Evolutionary conservation across 148 eudicot species (phyloP), one percentile per base, ranked within the genome.

Genomic region (Vaccinium darrowii): DNA sequence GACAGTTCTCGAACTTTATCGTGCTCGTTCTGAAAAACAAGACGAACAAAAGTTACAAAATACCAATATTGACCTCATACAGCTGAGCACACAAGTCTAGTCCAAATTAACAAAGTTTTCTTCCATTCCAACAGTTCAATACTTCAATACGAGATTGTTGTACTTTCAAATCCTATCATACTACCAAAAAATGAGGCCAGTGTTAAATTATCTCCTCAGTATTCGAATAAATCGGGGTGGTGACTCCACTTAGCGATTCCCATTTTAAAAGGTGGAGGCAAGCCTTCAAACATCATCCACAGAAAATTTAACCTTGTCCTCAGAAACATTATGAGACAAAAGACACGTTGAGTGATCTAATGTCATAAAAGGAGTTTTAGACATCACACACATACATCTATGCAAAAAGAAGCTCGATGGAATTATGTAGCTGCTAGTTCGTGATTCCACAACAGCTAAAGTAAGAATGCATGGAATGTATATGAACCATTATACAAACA

Each of bases 1-100:
- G 98, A 91, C 69, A 96, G 86, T 54, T 96, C 98, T 84, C 95
- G 92, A 62, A 96, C 93, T 86, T 93, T 96, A 81, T 96, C 94
- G 74, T 92, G 94, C 83, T 96, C 99, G 75, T 93, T 93, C 98
- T 95, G 91, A 86, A 88, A 78, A 84, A 83, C 2, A 74, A 71
- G 74, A 33, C 23, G 50, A 14, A 78, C 50, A 67, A 63, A 12
- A 3, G 65, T 21, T 72, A 82, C 65, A 9, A 23, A 69, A 75
- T 57, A 53, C 50, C 23, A 18, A 80, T 13, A 53, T 72, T 25
- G 23, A 58, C 76, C 39, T 14, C 58, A 51, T 56, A 27, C 27
- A 62, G 69, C 8, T 62, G 25, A 62, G 67, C 3, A 21, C 11
- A 62, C 47, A n/a, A 62, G n/a, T 62, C 27, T 19, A 21, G 11